Evolutionary conservation across 202 grass and related monocot genomes (phyloP).

Genomic region (Musa balbisiana): DNA sequence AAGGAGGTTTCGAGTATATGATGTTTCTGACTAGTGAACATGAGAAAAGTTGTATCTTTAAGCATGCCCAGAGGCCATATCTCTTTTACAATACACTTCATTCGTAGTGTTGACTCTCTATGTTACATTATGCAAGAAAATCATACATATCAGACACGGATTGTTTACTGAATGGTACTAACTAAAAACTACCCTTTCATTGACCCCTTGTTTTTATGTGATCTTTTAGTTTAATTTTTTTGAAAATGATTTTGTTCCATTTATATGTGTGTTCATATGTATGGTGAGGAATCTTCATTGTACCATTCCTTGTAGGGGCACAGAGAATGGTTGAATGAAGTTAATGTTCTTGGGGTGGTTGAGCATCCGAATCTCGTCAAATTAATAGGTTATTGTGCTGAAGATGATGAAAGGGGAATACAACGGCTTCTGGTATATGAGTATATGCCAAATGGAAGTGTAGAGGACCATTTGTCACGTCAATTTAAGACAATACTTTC

Average conservation of each 20-base stretch:
- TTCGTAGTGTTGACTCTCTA: neutral
- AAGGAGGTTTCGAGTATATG: too few relatives aligned
- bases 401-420: constrained; percentile 80
- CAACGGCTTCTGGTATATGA: constrained; percentile 85
- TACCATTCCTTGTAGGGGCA: constrained; percentile 63
- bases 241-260: too few relatives aligned
- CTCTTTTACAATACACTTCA: neutral
- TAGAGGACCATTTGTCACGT: constrained; percentile 75
- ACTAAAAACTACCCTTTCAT: too few relatives aligned
- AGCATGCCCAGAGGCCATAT: too few relatives aligned
- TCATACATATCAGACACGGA: neutral
- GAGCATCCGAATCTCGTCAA: constrained; percentile 93
- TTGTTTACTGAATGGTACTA: too few relatives aligned
- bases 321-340: constrained; percentile 95
- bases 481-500: constrained; percentile 65
- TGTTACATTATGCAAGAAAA: neutral
- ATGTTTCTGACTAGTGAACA: too few relatives aligned
- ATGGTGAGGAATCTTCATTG: neutral
- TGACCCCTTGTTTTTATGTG: neutral
- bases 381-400: constrained; percentile 89
- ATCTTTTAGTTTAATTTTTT: neutral
- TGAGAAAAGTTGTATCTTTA: too few relatives aligned
- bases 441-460: constrained; percentile 91
- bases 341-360: constrained; percentile 94
- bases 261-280: too few relatives aligned